Evolutionary conservation across 2,329 filamentous ascomycete species (phyloP), one percentile per base, ranked within the genome.

Genomic region (Huntiella bhutanensis): DNA sequence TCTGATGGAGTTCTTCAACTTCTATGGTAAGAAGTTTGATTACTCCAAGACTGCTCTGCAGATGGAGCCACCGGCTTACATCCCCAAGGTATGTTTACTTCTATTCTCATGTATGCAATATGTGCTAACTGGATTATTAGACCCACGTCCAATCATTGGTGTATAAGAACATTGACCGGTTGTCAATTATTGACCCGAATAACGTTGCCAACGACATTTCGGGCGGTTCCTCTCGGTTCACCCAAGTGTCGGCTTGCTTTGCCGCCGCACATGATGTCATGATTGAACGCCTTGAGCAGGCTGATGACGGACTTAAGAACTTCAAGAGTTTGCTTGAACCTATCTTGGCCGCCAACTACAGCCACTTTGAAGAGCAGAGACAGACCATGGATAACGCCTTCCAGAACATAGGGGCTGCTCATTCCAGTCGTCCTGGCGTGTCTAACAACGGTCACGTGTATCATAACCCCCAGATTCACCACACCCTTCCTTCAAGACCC

Each of bases 111-210:
- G 7, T 7, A 42, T 10, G 22, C 6, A 5, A 16, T 11, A 4
- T 37, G 2, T 6, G 5, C 5, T 45, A 34, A 11, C n/a, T 13
- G 5, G 10, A 43, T 39, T 28, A 33, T 45, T 32, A 74, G 70
- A 60, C 56, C 34, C 57, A 65, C 19, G 67, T 70, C 12, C 58
- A 52, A 28, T 57, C 56, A 1, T 58, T 77, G 44, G 60, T 66
- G 3, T 75, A 79, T 55, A 73, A 71, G 54, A 77, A 78, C 55
- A 61, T 60, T 11, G 69, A 80, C 43, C 76, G 85, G 1, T 68
- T 98, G 1, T 82, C 80, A 6, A 94, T 98, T 55, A 80, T 94
- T 49, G 91, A 98, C 56, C 91, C 91, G 0, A 94, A 96, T 59
- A 82, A 83, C 49, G 59, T 73, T 0, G 64, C 70, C 19, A 96